Percentiles rank a stretch among this genome's conserved stretches.
These are phyloP conservation scores for Capsicum pubescens DNA, from an alignment of 257 asterid species.

Conservation along the genomic window DNA sequence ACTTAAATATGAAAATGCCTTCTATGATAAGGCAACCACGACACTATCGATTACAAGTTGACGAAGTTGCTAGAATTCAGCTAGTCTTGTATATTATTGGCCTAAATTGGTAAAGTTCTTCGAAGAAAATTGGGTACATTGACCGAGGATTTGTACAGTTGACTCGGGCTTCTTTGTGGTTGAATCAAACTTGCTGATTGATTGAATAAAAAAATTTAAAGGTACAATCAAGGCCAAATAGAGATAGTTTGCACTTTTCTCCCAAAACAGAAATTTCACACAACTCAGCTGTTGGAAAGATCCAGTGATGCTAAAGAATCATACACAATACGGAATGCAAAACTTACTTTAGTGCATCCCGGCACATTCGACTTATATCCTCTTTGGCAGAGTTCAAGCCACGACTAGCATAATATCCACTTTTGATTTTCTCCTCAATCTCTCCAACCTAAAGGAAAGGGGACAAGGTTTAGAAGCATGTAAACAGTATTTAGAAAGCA, in stretches of 20 bases:
- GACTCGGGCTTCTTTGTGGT: not conserved
- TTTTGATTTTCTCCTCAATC: conserved; percentile 78
- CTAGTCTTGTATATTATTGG: not conserved
- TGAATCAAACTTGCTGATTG: not conserved
- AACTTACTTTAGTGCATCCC: conserved; percentile 91
- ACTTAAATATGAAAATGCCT: not conserved
- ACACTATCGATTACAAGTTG: not conserved
- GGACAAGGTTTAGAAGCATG: conserved; percentile 17
- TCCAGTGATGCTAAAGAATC: not conserved
- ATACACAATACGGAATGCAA: conserved; percentile 17
- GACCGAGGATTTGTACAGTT: not conserved
- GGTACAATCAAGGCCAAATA: not conserved
- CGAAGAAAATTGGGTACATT: not conserved
- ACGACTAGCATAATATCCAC: conserved; percentile 81
- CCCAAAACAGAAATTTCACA: conserved; percentile 25
- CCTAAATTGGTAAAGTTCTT: not conserved
- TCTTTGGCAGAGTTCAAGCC: conserved; percentile 88
- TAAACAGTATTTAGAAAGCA: not conserved
- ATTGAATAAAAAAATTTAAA: not conserved
- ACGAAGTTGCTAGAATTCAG: not conserved
- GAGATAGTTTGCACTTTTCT: conserved; percentile 6
- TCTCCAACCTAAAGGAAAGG: conserved; percentile 68
- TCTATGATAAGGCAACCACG: not conserved
- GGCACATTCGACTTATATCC: conserved; percentile 89
- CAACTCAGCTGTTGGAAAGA: conserved; percentile 3